Evolutionary conservation across 1,284 basidiomycete species (phyloP).

Genomic region (Inonotus obliquus): DNA sequence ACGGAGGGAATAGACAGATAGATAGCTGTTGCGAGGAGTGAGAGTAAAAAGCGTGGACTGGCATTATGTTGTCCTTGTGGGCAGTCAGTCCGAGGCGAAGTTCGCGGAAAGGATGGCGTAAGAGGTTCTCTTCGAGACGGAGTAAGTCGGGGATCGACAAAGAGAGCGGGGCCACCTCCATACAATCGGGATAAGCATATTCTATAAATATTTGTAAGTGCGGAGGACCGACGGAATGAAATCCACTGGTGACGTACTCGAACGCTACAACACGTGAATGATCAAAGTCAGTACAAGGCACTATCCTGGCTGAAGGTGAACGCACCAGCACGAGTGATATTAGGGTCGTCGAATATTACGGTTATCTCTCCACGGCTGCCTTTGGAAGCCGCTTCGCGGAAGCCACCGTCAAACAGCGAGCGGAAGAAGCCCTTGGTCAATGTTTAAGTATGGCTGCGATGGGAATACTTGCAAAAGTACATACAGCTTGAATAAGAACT

Average conservation of each 20-base stretch:
- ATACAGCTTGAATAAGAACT: conserved; percentile 79
- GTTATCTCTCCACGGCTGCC: conserved; percentile 44
- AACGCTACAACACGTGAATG: conserved; percentile 28
- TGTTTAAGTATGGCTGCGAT: neutral
- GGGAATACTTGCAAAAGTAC: conserved; percentile 23
- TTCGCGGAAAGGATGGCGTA: conserved; percentile 53
- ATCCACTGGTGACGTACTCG: conserved; percentile 33
- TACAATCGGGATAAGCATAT: conserved; percentile 81
- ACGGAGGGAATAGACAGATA: conserved; percentile 83
- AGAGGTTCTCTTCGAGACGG: conserved; percentile 66
- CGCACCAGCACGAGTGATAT: conserved; percentile 80
- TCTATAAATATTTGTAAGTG: conserved; percentile 37
- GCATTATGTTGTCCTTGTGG: conserved; percentile 60
- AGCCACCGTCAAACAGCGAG: conserved; percentile 79
- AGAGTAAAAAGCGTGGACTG: conserved; percentile 79
- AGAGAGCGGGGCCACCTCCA: conserved; percentile 75
- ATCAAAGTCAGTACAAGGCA: neutral
- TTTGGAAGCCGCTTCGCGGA: conserved; percentile 50
- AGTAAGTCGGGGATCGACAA: conserved; percentile 60
- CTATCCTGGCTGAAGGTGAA: conserved; percentile 10
- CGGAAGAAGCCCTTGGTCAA: conserved; percentile 71
- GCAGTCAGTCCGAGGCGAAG: conserved; percentile 22
- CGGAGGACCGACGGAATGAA: neutral
- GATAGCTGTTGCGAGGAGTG: conserved; percentile 80
- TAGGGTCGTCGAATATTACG: conserved; percentile 76